Evolutionary conservation across 2,329 filamentous ascomycete species (phyloP), one percentile per base, ranked within the genome.

Genomic region (Aspergillus hiratsukae): DNA sequence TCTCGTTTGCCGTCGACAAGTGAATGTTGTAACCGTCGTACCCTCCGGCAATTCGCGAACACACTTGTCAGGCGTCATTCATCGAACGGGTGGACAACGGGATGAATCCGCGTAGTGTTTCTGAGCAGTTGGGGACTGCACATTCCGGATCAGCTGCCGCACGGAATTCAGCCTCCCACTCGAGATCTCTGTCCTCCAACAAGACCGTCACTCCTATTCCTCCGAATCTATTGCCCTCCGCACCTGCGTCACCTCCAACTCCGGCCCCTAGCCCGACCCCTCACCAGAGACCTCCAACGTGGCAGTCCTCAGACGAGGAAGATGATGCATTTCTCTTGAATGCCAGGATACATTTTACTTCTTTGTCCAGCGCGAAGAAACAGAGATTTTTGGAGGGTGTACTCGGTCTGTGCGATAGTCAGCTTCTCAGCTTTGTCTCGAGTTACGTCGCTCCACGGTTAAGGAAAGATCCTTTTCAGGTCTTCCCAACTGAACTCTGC

Each of bases 401-500:
- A 56, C 79, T 99, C 62, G 96, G 96, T 68, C 83, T 96, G 65
- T 99, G 94, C 78, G 95, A 95, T 65, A 97, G 90, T 66, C 91
- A 95, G 69, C 89, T 96, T 73, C 81, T 99, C 63, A 96, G 91
- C 75, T 97, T 97, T 71, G 92, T 99, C 21, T 91, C 95, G 65
- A 91, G 95, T 72, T 96, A 96, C 74, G 93, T 99, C 64, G 93
- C 91, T 72, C 94, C 94, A 28, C 78, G 95, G 60, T 77, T 99
- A 61, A 97, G 97, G 76, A 96, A 97, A 73, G 94, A 99, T 71
- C 94, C 94, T 0, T 97, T 99, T 68, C 90, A 88, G 51, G 89
- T 88, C 56, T 81, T 99, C 53, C 94, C 94, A 0, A 92, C 96
- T 69, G 94, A 99, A 75, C 78, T 99, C 46, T 97, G 93, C 73